Conservation (phyloP, 176 grass and related monocot species). For the Eragrostis nindensis region DNA sequence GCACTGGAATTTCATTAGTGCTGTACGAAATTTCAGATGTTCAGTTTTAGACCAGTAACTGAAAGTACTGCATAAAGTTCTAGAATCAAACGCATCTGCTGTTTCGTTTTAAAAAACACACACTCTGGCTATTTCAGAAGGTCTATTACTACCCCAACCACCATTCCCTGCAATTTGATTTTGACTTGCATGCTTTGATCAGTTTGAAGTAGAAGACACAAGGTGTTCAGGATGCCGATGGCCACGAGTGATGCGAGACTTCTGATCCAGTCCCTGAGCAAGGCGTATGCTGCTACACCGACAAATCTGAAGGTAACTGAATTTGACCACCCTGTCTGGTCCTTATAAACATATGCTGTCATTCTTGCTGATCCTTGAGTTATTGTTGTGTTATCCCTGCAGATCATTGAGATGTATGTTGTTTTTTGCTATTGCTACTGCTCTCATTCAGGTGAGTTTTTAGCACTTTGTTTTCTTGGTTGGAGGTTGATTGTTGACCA, state of each 20-base stretch:
- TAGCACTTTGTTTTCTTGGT: too few species aligned
- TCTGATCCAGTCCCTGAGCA: conserved; percentile 75
- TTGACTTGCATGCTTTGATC: background rate
- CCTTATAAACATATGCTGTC: background rate
- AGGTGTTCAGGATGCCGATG: conserved; percentile 56
- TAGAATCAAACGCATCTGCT: too few species aligned
- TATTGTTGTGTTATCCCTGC: conserved; percentile 17
- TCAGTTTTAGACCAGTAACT: too few species aligned
- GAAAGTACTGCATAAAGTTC: too few species aligned
- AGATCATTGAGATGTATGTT: conserved; percentile 92
- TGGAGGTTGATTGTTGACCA: too few species aligned
- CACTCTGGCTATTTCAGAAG: too few species aligned
- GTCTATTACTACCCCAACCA: too few species aligned
- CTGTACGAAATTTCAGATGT: too few species aligned
- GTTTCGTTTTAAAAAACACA: too few species aligned
- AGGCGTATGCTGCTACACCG: conserved; percentile 76
- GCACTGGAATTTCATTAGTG: too few species aligned
- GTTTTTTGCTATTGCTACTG: conserved; percentile 61
- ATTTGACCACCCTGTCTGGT: background rate
- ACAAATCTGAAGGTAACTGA: conserved; percentile 68
- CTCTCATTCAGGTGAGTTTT: too few species aligned
- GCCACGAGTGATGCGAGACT: conserved; percentile 60
- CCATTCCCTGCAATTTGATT: too few species aligned
- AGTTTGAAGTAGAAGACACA: background rate
- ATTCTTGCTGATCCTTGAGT: background rate